phyloP scores from a whole-genome alignment of 2,329 filamentous ascomycete genomes.

The Monosporascus sp. region DNA sequence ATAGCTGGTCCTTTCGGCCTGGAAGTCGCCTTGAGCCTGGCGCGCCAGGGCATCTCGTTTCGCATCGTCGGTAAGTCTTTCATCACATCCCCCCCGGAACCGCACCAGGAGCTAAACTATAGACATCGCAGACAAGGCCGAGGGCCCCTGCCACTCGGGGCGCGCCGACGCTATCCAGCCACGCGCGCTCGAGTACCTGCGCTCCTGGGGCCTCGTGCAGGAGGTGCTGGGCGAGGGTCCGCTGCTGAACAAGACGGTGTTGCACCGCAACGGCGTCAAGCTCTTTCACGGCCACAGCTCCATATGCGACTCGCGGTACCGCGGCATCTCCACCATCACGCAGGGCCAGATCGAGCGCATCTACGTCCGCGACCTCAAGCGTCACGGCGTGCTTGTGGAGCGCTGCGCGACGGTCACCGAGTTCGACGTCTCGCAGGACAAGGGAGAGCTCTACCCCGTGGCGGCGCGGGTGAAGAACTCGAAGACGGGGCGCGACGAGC shows the following conservation, averaged over 20 bases:
- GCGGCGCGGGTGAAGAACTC: constrained; percentile 13
- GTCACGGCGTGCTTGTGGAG: constrained; percentile 27
- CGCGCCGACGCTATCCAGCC: constrained; percentile 14
- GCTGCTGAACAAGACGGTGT: constrained; percentile 23
- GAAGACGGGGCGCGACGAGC: constrained; percentile 16
- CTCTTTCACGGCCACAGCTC: constrained; percentile 19
- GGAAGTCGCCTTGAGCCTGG: constrained; percentile 23
- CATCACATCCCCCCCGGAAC: neutral
- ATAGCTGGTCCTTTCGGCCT: constrained; percentile 28
- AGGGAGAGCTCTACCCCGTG: constrained; percentile 10
- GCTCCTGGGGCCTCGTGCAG: constrained; percentile 7
- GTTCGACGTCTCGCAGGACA: constrained; percentile 7
- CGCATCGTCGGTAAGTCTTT: constrained; percentile 25
- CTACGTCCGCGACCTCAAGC: constrained; percentile 28
- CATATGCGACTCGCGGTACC: constrained; percentile 29
- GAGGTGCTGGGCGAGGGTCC: constrained; percentile 29
- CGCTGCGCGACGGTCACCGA: constrained; percentile 16
- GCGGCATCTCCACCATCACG: constrained; percentile 29
- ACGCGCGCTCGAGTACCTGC: constrained; percentile 10
- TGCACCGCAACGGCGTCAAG: constrained; percentile 25
- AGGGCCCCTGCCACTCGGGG: constrained; percentile 17
- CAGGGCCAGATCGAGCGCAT: constrained; percentile 31
- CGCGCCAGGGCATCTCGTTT: constrained; percentile 26
- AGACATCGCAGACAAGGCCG: constrained; percentile 20
- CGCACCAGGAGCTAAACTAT: too few species aligned